Base-by-base conservation (phyloP, 306 rosid species). In the Erythrophleum fordii region DNA sequence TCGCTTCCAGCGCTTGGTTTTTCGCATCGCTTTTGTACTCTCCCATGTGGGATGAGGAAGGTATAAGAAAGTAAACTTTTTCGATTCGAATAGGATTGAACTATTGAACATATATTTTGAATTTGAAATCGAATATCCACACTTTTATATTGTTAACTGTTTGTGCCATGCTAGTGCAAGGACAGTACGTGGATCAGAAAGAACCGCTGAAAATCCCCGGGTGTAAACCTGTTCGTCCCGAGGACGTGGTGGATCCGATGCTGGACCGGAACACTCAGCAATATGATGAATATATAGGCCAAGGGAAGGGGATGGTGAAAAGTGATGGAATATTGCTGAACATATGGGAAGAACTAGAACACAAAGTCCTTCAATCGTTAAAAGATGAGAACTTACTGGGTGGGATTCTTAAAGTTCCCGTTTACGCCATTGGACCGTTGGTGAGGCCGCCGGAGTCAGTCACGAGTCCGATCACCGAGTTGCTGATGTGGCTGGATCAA, bases 321-420 rank as follows among this genome's bases (percentile, higher is more conserved):
- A 17, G 52, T 9, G 85, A 82, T 46, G 91, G 85, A 35, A 29
- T 87, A 41, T 85, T 85, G 81, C 1, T 85, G 8, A 87, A 87
- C 62, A 82, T 65, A 5, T 87, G 88, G 91, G 75, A 79, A 20
- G 87, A 87, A 5, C 48, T 82, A 10, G 44, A 85, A 34, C 37
- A 34, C 14, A 12, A 23, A 23, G 68, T 60, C 10, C 62, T 87
- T 2, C 49, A 44, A 4, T 79, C 83, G 0, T 41, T 87, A 0
- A 72, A 77, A 12, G 82, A 80, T 2, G 76, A 64, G 20, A 25
- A 39, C 0, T 42, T 71, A n/a, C 13, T 76, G 20, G 84, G 79
- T 8, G 4, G 76, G 53, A 16, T 67, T 2, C n/a, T n/a, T 0
- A 48, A 34, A 14, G 44, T 48, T 6, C 42, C 42, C 8, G 42